Conservation (phyloP, 208 protist genomes). For the Crithidia bombi region DNA sequence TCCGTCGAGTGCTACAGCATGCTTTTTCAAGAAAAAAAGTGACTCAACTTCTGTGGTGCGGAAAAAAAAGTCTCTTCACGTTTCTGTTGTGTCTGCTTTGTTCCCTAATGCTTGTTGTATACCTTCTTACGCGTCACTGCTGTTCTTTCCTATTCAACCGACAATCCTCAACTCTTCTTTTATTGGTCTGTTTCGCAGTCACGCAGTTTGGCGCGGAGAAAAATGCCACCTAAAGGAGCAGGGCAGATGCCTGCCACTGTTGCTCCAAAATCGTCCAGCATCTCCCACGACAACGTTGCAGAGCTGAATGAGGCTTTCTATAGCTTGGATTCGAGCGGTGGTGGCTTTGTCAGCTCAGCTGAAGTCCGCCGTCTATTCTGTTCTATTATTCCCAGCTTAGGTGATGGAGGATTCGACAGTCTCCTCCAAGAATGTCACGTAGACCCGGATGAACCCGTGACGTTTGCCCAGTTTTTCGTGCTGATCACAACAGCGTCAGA, state of each 20-base stretch:
- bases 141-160: no score
- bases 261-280: constrained; percentile 7
- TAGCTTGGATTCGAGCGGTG: constrained; percentile 48
- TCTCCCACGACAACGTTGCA: constrained; percentile 59
- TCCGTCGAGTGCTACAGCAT: no score
- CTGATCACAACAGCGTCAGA: constrained; percentile 30
- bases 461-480: constrained; percentile 72
- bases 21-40: no score
- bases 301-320: constrained; percentile 70
- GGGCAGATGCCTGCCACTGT: background rate
- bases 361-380: constrained; percentile 43
- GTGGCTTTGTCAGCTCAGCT: constrained; percentile 42
- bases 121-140: no score
- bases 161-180: no score
- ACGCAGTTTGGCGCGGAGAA: no score
- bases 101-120: no score
- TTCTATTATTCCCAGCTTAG: constrained; percentile 32
- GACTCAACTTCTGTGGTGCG: no score
- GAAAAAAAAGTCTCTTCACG: no score
- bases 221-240: constrained; percentile 16
- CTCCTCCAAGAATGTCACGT: constrained; percentile 42
- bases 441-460: constrained; percentile 41
- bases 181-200: no score
- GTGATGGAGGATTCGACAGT: constrained; percentile 33
- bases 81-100: no score